Conservation (phyloP, 2,329 filamentous ascomycete genomes). For the Plenodomus tracheiphilus region DNA sequence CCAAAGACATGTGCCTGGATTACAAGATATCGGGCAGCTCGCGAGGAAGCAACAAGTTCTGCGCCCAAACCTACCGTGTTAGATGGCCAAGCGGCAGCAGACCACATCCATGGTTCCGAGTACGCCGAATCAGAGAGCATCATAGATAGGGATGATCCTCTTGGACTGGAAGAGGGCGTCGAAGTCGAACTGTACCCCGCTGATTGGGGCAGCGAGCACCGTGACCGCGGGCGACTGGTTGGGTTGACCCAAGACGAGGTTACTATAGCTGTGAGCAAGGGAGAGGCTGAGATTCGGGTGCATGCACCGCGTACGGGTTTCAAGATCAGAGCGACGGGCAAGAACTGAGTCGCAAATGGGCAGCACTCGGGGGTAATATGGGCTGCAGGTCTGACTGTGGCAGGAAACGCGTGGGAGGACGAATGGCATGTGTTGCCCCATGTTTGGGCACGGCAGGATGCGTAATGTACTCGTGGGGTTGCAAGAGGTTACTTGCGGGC, state of each 20-base stretch:
- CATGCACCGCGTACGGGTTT: constrained; percentile 32
- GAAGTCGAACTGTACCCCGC: constrained; percentile 48
- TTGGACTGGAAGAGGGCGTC: constrained; percentile 57
- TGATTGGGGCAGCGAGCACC: constrained; percentile 24
- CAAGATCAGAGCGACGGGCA: constrained; percentile 24
- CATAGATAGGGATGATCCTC: constrained; percentile 57
- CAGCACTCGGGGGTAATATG: constrained; percentile 2
- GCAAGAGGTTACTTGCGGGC: not conserved
- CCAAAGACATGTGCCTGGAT: constrained; percentile 68
- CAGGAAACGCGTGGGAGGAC: not conserved
- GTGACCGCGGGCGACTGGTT: constrained; percentile 27
- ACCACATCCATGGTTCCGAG: constrained; percentile 50
- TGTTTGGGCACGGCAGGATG: not conserved
- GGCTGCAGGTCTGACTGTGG: constrained; percentile 1
- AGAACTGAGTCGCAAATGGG: constrained; percentile 2
- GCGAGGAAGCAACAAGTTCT: constrained; percentile 49
- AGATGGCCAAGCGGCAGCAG: constrained; percentile 59
- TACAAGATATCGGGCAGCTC: constrained; percentile 58
- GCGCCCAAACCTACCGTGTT: constrained; percentile 50
- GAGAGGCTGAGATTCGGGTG: constrained; percentile 18
- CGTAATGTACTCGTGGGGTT: not conserved
- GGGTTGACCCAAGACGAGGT: constrained; percentile 25
- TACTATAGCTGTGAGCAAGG: constrained; percentile 21
- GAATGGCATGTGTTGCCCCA: not conserved
- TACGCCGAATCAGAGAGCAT: constrained; percentile 52